Conservation (phyloP, 306 rosid species). For the Prunus padus region DNA sequence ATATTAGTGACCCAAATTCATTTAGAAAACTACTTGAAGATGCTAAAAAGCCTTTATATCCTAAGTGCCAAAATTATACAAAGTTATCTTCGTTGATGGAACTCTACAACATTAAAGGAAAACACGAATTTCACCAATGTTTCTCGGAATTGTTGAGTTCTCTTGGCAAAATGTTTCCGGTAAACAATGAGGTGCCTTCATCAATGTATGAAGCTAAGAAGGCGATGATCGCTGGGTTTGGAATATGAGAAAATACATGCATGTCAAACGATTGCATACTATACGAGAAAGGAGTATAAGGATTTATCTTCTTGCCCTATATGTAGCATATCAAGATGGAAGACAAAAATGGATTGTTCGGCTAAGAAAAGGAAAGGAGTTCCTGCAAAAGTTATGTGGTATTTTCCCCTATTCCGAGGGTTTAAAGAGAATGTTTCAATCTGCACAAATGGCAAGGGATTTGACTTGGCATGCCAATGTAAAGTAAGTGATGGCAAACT, state of each 20-base stretch:
- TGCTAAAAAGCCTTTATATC: neutral
- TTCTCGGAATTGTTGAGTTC: neutral
- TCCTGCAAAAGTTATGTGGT: constrained; percentile 12
- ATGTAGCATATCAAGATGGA: neutral
- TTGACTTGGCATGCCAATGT: neutral
- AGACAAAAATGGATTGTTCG: neutral
- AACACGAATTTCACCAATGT: neutral
- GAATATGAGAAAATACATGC: neutral
- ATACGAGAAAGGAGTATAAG: neutral
- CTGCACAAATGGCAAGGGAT: neutral
- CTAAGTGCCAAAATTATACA: neutral
- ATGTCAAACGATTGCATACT: neutral
- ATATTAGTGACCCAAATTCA: neutral
- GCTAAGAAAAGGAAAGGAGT: neutral
- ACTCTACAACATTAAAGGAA: neutral
- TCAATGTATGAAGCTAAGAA: neutral
- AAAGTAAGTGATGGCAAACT: neutral
- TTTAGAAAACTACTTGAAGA: neutral
- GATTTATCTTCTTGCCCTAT: neutral
- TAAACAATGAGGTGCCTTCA: neutral
- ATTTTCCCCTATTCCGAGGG: neutral
- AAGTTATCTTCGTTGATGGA: neutral
- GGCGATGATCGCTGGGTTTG: neutral
- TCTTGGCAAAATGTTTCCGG: neutral
- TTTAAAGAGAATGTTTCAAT: neutral